Conservation (phyloP, 108 stramenopile genomes). For the Fragilaria crotonensis region DNA sequence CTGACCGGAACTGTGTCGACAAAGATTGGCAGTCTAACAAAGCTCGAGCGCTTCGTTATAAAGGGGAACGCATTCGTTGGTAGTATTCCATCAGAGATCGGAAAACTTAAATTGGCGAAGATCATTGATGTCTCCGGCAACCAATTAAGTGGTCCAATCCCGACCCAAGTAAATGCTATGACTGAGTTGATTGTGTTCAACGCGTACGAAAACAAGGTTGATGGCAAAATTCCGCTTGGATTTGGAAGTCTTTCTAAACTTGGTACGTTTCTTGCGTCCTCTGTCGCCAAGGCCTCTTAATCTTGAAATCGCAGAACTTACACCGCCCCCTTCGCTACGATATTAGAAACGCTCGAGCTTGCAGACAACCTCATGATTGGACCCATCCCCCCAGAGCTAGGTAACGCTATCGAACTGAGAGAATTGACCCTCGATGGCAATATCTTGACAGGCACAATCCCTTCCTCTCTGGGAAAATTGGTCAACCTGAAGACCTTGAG, state of each 20-base stretch:
- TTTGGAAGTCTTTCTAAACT: background rate
- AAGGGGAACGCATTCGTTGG: conserved; percentile 23
- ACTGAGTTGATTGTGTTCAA: conserved; percentile 8
- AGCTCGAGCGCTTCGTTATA: conserved; percentile 14
- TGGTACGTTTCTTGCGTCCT: conserved; percentile 3
- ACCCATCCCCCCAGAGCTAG: background rate
- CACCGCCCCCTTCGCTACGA: too few species aligned
- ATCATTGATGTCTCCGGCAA: background rate
- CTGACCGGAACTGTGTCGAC: conserved; percentile 8
- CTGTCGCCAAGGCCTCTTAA: too few species aligned
- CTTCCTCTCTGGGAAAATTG: conserved; percentile 26
- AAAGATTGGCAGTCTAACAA: conserved; percentile 15
- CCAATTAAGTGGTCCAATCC: conserved; percentile 3
- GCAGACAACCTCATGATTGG: background rate
- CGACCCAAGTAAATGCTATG: background rate
- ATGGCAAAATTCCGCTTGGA: conserved; percentile 17
- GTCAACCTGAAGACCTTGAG: background rate
- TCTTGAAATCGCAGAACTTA: too few species aligned
- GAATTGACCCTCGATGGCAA: conserved; percentile 27
- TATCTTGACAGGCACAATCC: conserved; percentile 42
- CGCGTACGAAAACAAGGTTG: conserved; percentile 22
- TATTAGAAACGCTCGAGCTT: too few species aligned
- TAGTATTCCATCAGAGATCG: conserved; percentile 10
- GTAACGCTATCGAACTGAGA: background rate
- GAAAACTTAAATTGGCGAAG: background rate